A percentile compares a stretch with the other conserved stretches of the same genome.
Conservation (phyloP, 192 early-diverging fungal genomes). For the Rhizophagus prolifer region DNA sequence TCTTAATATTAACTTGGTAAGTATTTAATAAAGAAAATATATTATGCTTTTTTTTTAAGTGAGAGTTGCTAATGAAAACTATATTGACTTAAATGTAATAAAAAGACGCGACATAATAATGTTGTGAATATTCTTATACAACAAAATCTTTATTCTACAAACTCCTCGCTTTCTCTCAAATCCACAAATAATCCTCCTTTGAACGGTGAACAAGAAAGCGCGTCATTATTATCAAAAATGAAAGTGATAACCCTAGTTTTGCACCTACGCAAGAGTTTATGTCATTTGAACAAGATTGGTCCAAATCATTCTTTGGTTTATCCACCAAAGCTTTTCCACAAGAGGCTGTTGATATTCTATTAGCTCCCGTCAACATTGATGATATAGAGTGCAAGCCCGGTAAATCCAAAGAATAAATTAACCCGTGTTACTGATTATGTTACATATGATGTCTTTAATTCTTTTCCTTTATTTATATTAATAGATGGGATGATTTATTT, state of each 20-base stretch:
- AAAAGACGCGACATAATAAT: neutral
- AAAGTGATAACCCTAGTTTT: neutral
- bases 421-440: too few relatives aligned
- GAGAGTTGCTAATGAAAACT: neutral
- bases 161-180: neutral
- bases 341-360: conserved; percentile 66
- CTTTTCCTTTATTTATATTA: neutral
- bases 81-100: neutral
- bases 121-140: neutral
- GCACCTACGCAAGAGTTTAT: neutral
- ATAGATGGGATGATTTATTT: conserved; percentile 91
- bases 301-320: conserved; percentile 73
- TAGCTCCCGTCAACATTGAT: conserved; percentile 45
- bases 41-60: neutral
- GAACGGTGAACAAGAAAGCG: neutral
- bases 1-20: neutral
- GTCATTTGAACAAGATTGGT: conserved; percentile 49
- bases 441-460: too few relatives aligned
- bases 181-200: neutral
- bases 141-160: neutral
- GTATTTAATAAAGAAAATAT: neutral
- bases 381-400: neutral
- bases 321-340: conserved; percentile 70
- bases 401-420: neutral
- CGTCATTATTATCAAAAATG: neutral